Conservation (phyloP, 2,329 filamentous ascomycete species). For the Fusarium concolor region DNA sequence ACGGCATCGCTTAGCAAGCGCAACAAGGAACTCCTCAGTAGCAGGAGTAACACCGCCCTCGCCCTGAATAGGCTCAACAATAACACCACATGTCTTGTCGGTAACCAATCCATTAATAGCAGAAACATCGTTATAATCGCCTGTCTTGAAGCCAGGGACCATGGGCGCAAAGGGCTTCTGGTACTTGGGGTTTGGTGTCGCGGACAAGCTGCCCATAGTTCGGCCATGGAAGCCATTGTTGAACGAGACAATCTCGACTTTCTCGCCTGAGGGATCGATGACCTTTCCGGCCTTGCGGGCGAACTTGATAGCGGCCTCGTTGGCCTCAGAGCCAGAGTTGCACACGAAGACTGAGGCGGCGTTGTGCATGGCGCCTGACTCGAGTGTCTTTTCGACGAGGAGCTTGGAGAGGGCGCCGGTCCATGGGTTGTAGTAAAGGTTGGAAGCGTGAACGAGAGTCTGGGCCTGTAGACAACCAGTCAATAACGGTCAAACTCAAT, state of each 20-base stretch:
- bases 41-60: slow-evolving; percentile 93
- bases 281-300: slow-evolving; percentile 89
- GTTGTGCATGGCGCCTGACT: slow-evolving; percentile 84
- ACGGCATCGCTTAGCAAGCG: slow-evolving; percentile 85
- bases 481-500: neutral
- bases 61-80: slow-evolving; percentile 96
- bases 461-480: slow-evolving; percentile 60
- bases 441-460: slow-evolving; percentile 90
- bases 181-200: slow-evolving; percentile 98
- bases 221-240: slow-evolving; percentile 93
- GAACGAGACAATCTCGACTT: slow-evolving; percentile 91
- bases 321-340: slow-evolving; percentile 97
- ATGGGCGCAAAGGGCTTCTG: slow-evolving; percentile 95
- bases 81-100: slow-evolving; percentile 89
- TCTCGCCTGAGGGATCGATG: slow-evolving; percentile 75
- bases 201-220: slow-evolving; percentile 95
- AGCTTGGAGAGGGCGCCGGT: slow-evolving; percentile 89
- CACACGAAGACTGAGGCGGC: slow-evolving; percentile 88
- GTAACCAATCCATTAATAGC: slow-evolving; percentile 80
- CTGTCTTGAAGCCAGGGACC: slow-evolving; percentile 92
- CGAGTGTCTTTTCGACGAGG: slow-evolving; percentile 82
- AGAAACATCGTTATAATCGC: slow-evolving; percentile 83
- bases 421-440: slow-evolving; percentile 98
- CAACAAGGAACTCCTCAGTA: slow-evolving; percentile 82
- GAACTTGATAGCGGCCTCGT: slow-evolving; percentile 98